Base-by-base conservation (phyloP, 2,329 filamentous ascomycete species). In the Coniochaeta sp. region DNA sequence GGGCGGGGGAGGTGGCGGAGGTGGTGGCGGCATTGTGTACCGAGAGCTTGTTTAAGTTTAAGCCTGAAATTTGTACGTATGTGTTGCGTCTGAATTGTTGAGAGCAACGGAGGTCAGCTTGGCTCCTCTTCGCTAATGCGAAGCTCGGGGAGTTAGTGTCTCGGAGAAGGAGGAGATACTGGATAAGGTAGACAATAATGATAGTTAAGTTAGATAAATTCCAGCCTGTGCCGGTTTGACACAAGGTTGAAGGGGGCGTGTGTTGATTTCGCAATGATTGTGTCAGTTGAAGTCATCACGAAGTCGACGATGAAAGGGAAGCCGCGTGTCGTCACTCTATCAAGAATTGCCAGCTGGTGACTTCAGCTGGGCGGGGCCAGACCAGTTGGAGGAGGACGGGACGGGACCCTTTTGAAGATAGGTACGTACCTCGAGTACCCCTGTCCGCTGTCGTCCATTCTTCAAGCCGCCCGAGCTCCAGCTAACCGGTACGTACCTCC, bases 1-100 rank as follows among this genome's bases (percentile, higher is more conserved):
- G 59, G 87, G 84, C 44, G 87, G 89, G 36, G 89, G 89, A 1
- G 89, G 89, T 12, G 89, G 89, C 2, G 89, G 89, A 59, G 88
- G 87, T 55, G 86, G 82, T 58, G 83, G 83, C 68, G 77, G 76
- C 74, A 79, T 77, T 30, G 58, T 22, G 34, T 32, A 10, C 10
- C 5, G 10, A 36, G 34, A 36, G 34, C 34, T 36, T 36, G 34
- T 7, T 12, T 12, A 14, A 36, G 10, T 12, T 36, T 3, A 36
- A 36, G 34, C 34, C 14, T 36, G 5, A n/a, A n/a, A 10, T 32
- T 32, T 32, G 30, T 32, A 32, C 10, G 30, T 32, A 32, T 32
- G 30, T 32, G 30, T 10, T 32, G 10, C 14, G 9, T 40, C 38
- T 17, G 55, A 7, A 16, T 36, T 40, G 30, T 47, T 22, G 22